Base-by-base conservation (phyloP, 1,284 basidiomycete genomes). In the Moesziomyces parantarcticus region DNA sequence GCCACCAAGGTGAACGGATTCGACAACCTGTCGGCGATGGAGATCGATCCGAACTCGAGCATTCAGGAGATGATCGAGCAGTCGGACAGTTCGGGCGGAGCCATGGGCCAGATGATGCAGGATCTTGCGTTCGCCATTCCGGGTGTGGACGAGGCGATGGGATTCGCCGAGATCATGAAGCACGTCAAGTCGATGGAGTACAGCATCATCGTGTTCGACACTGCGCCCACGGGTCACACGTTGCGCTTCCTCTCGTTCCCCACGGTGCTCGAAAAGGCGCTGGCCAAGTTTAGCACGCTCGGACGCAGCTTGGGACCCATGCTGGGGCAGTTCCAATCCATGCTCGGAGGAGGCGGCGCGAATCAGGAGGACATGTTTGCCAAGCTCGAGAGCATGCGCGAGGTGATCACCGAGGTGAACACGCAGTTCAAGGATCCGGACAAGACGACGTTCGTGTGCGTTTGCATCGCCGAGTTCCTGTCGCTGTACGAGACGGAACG, bases 111-210 rank as follows among this genome's bases (percentile, higher is more conserved):
- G 71, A 98, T 99, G 93, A 97, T 99, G 94, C 96, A 99, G 85
- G 96, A 99, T 85, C 88, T 99, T 41, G 97, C 96, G 0, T 99
- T 99, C 81, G 95, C 97, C 1, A 99, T 99, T 66, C 96, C 96
- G 0, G 96, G 96, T 86, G 96, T 99, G 1, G 96, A 99, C 83
- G 96, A 99, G 85, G 96, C 96, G 3, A 99, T 99, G 96, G 96
- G 94, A 63, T 99, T 99, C 79, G 97, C 96, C 0, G 96, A 99
- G 85, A 97, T 99, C 85, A 99, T 99, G 97, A 99, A 99, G 89
- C 95, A 98, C 85, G 97, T 99, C 85, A 98, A 99, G 86, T 97
- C 93, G n/a, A 98, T 99, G 96, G 91, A 98, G 86, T 99, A 97
- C 87, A 95, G 93, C 22, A 93, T 97, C 59, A 98, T 99, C 82